Conservation (phyloP, 129 eudicot genomes). For the Mikania micrantha region DNA sequence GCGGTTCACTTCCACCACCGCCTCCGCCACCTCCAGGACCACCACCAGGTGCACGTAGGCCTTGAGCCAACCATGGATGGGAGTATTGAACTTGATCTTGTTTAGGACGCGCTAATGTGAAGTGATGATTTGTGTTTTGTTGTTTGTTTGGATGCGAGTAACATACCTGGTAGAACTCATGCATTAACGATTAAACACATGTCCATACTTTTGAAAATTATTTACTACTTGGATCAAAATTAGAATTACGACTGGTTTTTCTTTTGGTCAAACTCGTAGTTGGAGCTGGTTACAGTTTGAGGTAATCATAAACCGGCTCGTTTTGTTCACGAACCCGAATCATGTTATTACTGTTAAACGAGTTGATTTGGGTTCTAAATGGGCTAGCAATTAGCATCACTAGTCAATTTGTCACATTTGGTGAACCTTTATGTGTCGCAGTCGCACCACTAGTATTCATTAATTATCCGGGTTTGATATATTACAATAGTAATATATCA, state of each 20-base stretch:
- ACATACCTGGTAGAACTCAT: background rate
- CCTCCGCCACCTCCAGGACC: conserved; percentile 56
- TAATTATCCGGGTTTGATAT: no score
- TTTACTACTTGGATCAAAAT: background rate
- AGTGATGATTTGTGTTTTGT: background rate
- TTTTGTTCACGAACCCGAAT: no score
- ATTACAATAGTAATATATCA: no score
- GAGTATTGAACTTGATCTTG: background rate
- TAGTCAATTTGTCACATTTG: no score
- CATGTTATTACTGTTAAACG: no score
- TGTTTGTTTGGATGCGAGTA: conserved; percentile 8
- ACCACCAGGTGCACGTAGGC: conserved; percentile 64
- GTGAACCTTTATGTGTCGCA: no score
- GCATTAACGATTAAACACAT: no score
- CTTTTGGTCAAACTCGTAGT: background rate
- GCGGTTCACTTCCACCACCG: conserved; percentile 63
- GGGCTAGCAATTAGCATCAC: no score
- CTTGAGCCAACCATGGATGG: conserved; percentile 26
- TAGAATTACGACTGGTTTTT: background rate
- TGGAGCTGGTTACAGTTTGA: background rate
- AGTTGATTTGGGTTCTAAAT: no score
- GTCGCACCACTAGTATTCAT: no score
- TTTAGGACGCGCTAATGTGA: background rate
- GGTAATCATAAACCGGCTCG: no score
- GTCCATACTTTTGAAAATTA: background rate